Evolutionary conservation across 352 stramenopile species (phyloP).

Genomic region (Globisporangium acanthophoron): DNA sequence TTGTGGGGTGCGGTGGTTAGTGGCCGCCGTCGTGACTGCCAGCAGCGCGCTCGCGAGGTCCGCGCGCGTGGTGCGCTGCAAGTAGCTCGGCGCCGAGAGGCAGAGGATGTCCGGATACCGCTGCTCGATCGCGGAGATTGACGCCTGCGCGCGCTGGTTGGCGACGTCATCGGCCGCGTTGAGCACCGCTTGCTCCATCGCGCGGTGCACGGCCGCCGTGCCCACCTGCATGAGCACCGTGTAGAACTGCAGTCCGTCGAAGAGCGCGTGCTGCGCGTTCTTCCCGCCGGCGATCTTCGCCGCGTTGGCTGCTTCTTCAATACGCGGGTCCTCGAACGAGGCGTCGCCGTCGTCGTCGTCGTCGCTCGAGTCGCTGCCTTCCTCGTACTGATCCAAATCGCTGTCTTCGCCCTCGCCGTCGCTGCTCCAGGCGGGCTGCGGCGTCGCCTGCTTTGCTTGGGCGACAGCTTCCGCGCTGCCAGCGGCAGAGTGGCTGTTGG

Average conservation of each 20-base stretch:
- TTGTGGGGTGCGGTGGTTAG: constrained; percentile 3
- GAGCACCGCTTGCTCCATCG: constrained; percentile 32
- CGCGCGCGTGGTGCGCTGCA: constrained; percentile 9
- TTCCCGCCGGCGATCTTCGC: constrained; percentile 8
- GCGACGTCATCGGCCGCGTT: constrained; percentile 26
- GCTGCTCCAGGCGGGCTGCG: neutral
- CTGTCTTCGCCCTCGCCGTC: neutral
- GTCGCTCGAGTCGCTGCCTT: constrained; percentile 1
- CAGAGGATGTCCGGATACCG: constrained; percentile 67
- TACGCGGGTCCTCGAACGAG: constrained; percentile 5
- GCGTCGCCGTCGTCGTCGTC: neutral
- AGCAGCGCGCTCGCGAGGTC: constrained; percentile 13
- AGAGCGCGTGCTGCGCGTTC: constrained; percentile 23
- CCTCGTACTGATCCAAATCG: neutral
- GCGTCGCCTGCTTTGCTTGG: neutral
- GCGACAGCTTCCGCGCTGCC: constrained; percentile 1
- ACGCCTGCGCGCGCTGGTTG: constrained; percentile 27
- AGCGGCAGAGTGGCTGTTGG: neutral
- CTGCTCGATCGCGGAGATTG: constrained; percentile 50
- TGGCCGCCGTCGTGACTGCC: constrained; percentile 5
- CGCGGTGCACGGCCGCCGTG: constrained; percentile 22
- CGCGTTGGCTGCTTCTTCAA: neutral
- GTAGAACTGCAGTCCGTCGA: constrained; percentile 70
- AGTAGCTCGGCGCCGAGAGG: constrained; percentile 17
- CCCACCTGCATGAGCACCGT: constrained; percentile 39